Evolutionary conservation across 805 yeast species (phyloP), one percentile per base, ranked within the genome.

Genomic region (Suhomyces faveliae): DNA sequence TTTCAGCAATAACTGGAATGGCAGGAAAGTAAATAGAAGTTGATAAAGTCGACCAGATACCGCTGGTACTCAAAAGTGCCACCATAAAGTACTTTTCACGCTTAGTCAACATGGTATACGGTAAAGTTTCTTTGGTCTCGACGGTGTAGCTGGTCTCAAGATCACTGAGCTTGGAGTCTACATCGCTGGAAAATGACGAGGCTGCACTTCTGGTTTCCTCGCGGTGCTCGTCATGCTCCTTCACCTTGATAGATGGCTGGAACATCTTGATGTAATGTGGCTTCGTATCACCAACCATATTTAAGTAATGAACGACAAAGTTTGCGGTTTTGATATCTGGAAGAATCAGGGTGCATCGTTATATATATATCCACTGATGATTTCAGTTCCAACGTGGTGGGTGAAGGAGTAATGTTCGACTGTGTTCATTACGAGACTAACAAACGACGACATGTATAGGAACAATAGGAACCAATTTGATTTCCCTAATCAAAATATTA

Each of bases 1-100:
- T 64, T 0, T 62, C 53, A 42, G 82, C 79, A 7, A 90, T 67
- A 4, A 75, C 70, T 0, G 83, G 79, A 13, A 89, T 65, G 0
- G 89, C 89, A 0, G 96, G 96, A 65, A 87, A 85, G 60, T 87
- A 89, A 10, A 89, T 87, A 0, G 95, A 87, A 53, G 85, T 79
- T 0, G 91, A 81, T 2, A 87, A 70, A 0, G 94, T 72, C 1
- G 95, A 87, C 71, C 85, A 83, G 37, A 81, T 65, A 0, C 88
- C 87, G 1, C 79, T 66, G 3, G 69, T 1, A 76, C 78, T 49
- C 73, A 74, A 24, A 68, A 65, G 5, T n/a, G 48, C 29, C 9
- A 51, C 51, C 35, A 83, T 54, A 4, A 72, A 30, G 15, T 59
- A 47, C 52, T 74, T 73, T 42, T 81, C 85, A 3, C 48, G 49